Base-by-base conservation (phyloP, 345 rosid species). In the Lepidium didymum region DNA sequence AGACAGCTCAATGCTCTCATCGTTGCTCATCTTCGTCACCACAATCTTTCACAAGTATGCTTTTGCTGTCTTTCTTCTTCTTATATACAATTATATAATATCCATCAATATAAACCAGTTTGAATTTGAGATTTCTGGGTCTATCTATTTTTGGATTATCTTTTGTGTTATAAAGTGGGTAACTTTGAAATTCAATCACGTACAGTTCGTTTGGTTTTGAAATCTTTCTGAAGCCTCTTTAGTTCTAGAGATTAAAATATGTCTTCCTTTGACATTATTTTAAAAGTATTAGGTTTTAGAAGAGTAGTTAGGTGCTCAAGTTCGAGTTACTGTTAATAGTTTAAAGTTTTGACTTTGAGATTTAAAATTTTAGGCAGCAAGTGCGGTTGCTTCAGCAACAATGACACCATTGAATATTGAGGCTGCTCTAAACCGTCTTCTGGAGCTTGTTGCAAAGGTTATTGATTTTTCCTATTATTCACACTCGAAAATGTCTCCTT, bases 1-100 rank as follows among this genome's bases (percentile, higher is more conserved):
- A 75, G 88, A n/a, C 87, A 86, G 68, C 85, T 85, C 69, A 85
- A 86, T 79, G 71, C 86, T 16, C 90, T 91, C 6, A 86, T 91
- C 67, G 93, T 91, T n/a, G 87, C 93, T 73, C 87, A 91, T 77
- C 96, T 91, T 55, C 96, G 93, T 44, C 88, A 84, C 74, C 78
- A 74, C 64, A 91, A 83, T 83, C 88, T 91, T 68, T 78, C 77
- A 45, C 93, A 85, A 82, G 97, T 68, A 78, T 42, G 46, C 62
- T 6, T 19, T 14, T 47, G 11, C n/a, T 75, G 7, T 14, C 43
- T 10, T 31, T 53, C 31, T 3, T 25, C 27, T 7, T 51, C 13
- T 40, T 7, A 49, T 10, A 12, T 21, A 21, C 47, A 40, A 18
- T 3, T 21, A 36, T 19, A 0, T 31, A 10, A 11, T 12, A 44